A percentile compares a stretch with the other conserved stretches of the same genome.
Evolutionary conservation across 805 yeast genomes (phyloP).

Genomic region (Blastobotrys americana): DNA sequence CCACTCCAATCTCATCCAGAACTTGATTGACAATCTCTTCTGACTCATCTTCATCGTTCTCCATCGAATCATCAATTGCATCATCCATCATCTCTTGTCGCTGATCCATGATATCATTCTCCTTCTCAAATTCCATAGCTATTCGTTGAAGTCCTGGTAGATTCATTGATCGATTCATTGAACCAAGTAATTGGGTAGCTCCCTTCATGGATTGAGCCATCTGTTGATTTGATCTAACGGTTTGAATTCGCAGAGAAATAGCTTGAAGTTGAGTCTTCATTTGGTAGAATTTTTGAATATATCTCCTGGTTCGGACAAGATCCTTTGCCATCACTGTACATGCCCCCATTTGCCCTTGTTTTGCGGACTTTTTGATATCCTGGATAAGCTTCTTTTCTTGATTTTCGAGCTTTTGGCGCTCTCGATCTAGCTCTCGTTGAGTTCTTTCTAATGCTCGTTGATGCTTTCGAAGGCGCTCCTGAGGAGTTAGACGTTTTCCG

Average conservation of each 20-base stretch:
- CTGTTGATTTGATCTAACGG: conserved; percentile 88
- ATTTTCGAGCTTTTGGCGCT: conserved; percentile 72
- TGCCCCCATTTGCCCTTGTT: conserved; percentile 78
- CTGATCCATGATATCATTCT: conserved; percentile 95
- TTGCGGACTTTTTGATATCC: conserved; percentile 89
- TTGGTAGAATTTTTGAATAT: conserved; percentile 77
- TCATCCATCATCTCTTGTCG: conserved; percentile 99
- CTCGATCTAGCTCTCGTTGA: conserved; percentile 87
- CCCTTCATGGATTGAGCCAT: conserved; percentile 94
- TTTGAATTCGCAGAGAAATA: conserved; percentile 80
- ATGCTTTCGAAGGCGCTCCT: conserved; percentile 88
- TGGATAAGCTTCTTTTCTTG: conserved; percentile 83
- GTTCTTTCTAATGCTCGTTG: conserved; percentile 93
- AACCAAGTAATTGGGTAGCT: conserved; percentile 64
- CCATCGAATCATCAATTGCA: conserved; percentile 95
- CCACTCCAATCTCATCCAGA: conserved; percentile 93
- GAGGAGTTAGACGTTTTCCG: conserved; percentile 90
- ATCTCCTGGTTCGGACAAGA: conserved; percentile 74
- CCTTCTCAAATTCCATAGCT: conserved; percentile 91
- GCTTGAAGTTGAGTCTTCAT: conserved; percentile 97
- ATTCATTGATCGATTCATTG: conserved; percentile 88
- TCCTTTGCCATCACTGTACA: conserved; percentile 96
- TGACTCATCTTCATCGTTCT: conserved; percentile 72
- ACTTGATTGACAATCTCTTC: conserved; percentile 89
- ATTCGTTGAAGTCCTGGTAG: conserved; percentile 81